phyloP scores from a whole-genome alignment of 2,329 filamentous ascomycete genomes.

The Exophiala lecanii-corni region DNA sequence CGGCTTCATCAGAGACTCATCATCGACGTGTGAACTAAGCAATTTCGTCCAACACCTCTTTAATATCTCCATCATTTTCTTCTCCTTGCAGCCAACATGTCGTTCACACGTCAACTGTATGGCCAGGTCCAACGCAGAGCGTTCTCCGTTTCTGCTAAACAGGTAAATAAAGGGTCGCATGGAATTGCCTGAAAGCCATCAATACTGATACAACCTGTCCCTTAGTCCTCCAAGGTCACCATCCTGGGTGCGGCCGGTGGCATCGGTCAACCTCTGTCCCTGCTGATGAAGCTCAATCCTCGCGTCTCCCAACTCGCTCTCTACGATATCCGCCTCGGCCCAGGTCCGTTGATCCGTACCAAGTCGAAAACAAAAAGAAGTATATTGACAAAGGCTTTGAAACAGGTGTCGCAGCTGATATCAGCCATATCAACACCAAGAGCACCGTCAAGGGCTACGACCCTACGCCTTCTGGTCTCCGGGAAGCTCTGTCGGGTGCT shows the following conservation, averaged over 20 bases:
- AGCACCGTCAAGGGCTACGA: conserved; percentile 88
- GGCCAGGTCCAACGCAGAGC: conserved; percentile 66
- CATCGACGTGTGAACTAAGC: too few species aligned
- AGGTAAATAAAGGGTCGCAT: too few species aligned
- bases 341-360: conserved; percentile 58
- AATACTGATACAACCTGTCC: too few species aligned
- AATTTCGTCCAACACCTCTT: background rate
- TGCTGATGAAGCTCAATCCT: conserved; percentile 98
- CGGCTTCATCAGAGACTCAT: background rate
- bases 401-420: conserved; percentile 91
- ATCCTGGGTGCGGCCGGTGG: conserved; percentile 95
- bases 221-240: conserved; percentile 90
- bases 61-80: background rate
- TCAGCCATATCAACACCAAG: conserved; percentile 99
- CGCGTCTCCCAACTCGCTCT: conserved; percentile 89
- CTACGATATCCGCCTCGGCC: conserved; percentile 93
- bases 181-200: too few species aligned
- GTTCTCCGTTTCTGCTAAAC: conserved; percentile 73
- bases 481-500: conserved; percentile 73
- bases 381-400: conserved; percentile 8
- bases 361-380: conserved; percentile 6
- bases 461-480: conserved; percentile 69
- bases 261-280: conserved; percentile 96
- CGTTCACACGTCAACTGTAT: conserved; percentile 31
- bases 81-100: conserved; percentile 18